phyloP scores from a whole-genome alignment of 2,329 filamentous ascomycete genomes.

The Apiospora malaysiana region DNA sequence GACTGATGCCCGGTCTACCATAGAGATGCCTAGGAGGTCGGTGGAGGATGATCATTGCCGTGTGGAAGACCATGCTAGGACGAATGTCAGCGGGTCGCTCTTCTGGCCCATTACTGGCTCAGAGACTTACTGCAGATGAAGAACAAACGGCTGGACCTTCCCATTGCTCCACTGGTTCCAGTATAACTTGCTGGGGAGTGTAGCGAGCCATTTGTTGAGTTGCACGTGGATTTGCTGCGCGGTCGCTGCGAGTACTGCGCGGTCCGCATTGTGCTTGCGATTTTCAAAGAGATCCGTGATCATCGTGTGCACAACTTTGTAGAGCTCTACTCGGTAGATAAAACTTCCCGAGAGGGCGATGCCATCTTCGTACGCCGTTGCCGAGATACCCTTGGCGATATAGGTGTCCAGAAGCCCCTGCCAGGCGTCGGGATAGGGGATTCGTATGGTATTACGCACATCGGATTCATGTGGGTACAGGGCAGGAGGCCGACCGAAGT shows the following conservation, averaged over 20 bases:
- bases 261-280: conserved; percentile 46
- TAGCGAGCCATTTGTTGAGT: conserved; percentile 52
- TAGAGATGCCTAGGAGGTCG: conserved; percentile 52
- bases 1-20: conserved; percentile 44
- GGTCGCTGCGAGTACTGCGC: conserved; percentile 47
- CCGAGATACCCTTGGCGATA: conserved; percentile 49
- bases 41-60: conserved; percentile 58
- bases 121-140: conserved; percentile 49
- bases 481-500: conserved; percentile 57
- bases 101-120: neutral
- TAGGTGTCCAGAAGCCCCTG: conserved; percentile 54
- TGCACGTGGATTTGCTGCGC: conserved; percentile 53
- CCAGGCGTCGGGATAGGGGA: conserved; percentile 57
- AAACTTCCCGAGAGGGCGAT: conserved; percentile 50
- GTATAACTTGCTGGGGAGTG: conserved; percentile 52
- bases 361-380: conserved; percentile 54
- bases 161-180: conserved; percentile 59
- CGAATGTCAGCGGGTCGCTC: neutral
- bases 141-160: conserved; percentile 50
- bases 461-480: conserved; percentile 56
- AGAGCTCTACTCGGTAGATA: conserved; percentile 53
- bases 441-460: conserved; percentile 53
- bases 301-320: conserved; percentile 55
- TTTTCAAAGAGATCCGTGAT: conserved; percentile 59
- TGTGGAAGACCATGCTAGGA: conserved; percentile 52